Evolutionary conservation across 2,329 filamentous ascomycete species (phyloP).

Genomic region (Penicillium capsulatum): DNA sequence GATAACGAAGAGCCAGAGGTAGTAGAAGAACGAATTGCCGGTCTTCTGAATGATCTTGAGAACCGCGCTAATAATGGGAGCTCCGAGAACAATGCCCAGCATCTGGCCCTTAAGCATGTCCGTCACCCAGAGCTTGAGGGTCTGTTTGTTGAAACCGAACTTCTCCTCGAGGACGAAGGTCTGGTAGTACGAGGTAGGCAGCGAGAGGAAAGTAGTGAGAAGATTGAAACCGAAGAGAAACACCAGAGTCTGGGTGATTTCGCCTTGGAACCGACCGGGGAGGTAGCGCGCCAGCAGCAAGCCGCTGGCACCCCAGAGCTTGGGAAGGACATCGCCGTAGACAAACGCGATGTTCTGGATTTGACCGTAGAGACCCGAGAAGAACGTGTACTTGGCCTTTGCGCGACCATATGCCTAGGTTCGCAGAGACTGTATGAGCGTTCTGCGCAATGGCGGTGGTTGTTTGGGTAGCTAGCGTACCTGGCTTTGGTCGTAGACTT

Average conservation of each 20-base stretch:
- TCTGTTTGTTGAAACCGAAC: slow-evolving; percentile 99
- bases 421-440: slow-evolving; percentile 1
- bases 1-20: slow-evolving; percentile 90
- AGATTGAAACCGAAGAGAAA: slow-evolving; percentile 86
- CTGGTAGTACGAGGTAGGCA: slow-evolving; percentile 84
- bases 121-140: slow-evolving; percentile 76
- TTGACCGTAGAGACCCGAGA: slow-evolving; percentile 78
- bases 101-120: slow-evolving; percentile 90
- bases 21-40: slow-evolving; percentile 94
- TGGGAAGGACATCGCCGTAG: slow-evolving; percentile 84
- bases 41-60: slow-evolving; percentile 92
- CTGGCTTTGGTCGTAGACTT: slow-evolving; percentile 92
- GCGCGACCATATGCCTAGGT: slow-evolving; percentile 80
- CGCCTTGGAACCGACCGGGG: slow-evolving; percentile 75
- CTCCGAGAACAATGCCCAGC: slow-evolving; percentile 71
- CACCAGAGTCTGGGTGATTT: slow-evolving; percentile 88
- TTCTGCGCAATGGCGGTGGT: not conserved
- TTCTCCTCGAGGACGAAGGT: slow-evolving; percentile 95
- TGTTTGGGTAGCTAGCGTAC: slow-evolving; percentile 37
- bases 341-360: slow-evolving; percentile 85
- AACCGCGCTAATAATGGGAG: slow-evolving; percentile 87
- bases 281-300: slow-evolving; percentile 67
- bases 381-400: slow-evolving; percentile 84
- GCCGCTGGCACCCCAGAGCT: slow-evolving; percentile 82
- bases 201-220: slow-evolving; percentile 70